Conservation (phyloP, 495 filamentous ascomycete species). For the Xylaria sp. region DNA sequence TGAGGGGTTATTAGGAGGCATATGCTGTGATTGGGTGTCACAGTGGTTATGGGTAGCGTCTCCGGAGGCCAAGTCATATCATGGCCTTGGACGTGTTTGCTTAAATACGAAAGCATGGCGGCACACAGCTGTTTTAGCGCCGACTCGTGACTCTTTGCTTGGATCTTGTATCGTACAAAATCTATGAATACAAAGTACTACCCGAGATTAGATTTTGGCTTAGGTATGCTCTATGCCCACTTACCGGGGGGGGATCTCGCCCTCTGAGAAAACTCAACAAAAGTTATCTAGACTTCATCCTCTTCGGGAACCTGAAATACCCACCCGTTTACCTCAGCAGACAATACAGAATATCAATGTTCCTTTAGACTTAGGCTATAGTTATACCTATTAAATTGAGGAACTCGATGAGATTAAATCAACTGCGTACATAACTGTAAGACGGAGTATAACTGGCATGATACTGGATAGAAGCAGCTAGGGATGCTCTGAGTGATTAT, state of each 20-base stretch:
- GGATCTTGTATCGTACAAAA: background rate
- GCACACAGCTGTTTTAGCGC: background rate
- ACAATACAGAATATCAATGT: background rate
- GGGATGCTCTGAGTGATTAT: background rate
- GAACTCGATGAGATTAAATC: background rate
- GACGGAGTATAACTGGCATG: background rate
- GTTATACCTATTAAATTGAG: background rate
- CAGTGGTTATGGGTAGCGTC: background rate
- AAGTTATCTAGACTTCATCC: background rate
- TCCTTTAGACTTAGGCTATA: too few relatives aligned
- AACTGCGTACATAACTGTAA: background rate
- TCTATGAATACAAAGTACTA: background rate
- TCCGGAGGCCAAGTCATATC: background rate
- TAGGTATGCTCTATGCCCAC: background rate
- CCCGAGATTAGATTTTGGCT: background rate
- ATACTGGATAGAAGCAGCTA: background rate
- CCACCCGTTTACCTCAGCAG: background rate
- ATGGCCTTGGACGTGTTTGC: background rate
- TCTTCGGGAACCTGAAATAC: background rate
- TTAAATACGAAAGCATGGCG: conserved; percentile 1
- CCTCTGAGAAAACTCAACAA: too few relatives aligned
- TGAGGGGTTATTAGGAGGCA: background rate
- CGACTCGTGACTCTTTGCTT: background rate
- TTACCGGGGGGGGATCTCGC: too few relatives aligned
- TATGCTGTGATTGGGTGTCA: background rate